Percentiles rank a stretch among this genome's conserved stretches.
phyloP scores from a whole-genome alignment of 257 asterid species.

The Paraleonurus japonicus region DNA sequence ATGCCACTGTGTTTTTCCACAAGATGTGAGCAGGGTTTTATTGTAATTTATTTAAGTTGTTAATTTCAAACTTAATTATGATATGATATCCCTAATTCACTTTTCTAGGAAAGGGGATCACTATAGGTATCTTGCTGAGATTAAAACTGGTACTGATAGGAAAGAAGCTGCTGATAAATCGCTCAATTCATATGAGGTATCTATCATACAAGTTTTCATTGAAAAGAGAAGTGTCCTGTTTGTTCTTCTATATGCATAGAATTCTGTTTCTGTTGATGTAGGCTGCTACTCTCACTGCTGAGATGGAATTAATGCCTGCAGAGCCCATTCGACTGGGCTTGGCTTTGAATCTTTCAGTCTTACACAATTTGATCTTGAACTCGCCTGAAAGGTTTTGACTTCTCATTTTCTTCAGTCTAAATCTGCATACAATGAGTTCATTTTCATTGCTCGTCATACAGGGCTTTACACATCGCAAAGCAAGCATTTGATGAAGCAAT shows the following conservation, averaged over 20 bases:
- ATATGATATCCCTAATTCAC: too few species aligned
- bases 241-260: too few species aligned
- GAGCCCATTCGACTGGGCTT: not conserved
- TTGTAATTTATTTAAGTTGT: not conserved
- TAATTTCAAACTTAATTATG: too few species aligned
- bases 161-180: slow-evolving; percentile 45
- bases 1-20: slow-evolving; percentile 60
- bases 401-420: not conserved
- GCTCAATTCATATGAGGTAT: slow-evolving; percentile 46
- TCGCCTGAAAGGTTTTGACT: not conserved
- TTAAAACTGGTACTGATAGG: slow-evolving; percentile 42
- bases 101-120: slow-evolving; percentile 27
- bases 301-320: not conserved
- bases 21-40: slow-evolving; percentile 37
- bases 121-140: slow-evolving; percentile 53
- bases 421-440: not conserved
- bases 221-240: too few species aligned
- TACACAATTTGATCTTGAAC: not conserved
- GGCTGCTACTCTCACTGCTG: not conserved
- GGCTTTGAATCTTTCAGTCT: not conserved
- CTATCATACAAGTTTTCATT: not conserved
- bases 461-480: not conserved
- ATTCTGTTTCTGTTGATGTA: too few species aligned
- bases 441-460: not conserved
- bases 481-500: not conserved